Evolutionary conservation across 1,139 yeast species (phyloP).

Genomic region (Saccharomyces hybrid): DNA sequence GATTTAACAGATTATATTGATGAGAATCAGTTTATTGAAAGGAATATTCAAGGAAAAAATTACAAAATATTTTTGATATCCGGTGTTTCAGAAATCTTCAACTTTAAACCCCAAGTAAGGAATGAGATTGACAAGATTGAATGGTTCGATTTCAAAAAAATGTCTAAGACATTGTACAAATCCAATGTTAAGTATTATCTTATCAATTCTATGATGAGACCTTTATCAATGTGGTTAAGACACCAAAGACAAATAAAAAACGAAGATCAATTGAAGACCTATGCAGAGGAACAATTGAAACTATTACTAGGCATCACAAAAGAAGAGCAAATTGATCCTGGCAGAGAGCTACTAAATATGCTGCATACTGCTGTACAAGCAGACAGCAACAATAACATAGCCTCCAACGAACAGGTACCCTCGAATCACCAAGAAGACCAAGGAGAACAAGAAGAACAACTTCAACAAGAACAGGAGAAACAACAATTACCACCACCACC

Average conservation of each 20-base stretch:
- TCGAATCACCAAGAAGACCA: not conserved
- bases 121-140: slow-evolving; percentile 73
- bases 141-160: slow-evolving; percentile 50
- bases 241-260: slow-evolving; percentile 46
- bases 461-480: too few species aligned
- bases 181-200: slow-evolving; percentile 47
- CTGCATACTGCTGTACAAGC: slow-evolving; percentile 40
- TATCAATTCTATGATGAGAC: slow-evolving; percentile 54
- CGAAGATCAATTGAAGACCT: slow-evolving; percentile 43
- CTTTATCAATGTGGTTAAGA: slow-evolving; percentile 49
- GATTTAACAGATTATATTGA: slow-evolving; percentile 63
- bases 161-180: slow-evolving; percentile 26
- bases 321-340: slow-evolving; percentile 49
- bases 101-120: slow-evolving; percentile 73
- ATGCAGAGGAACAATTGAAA: slow-evolving; percentile 60
- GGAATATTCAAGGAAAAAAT: slow-evolving; percentile 77
- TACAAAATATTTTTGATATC: slow-evolving; percentile 74
- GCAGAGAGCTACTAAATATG: slow-evolving; percentile 64
- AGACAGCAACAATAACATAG: slow-evolving; percentile 18
- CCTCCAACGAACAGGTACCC: slow-evolving; percentile 3
- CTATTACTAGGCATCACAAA: slow-evolving; percentile 51
- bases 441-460: not conserved
- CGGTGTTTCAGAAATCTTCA: slow-evolving; percentile 69
- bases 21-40: slow-evolving; percentile 69
- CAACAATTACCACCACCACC: not conserved